phyloP scores from a whole-genome alignment of 176 grass and related monocot species.

The Oryza longistaminata region DNA sequence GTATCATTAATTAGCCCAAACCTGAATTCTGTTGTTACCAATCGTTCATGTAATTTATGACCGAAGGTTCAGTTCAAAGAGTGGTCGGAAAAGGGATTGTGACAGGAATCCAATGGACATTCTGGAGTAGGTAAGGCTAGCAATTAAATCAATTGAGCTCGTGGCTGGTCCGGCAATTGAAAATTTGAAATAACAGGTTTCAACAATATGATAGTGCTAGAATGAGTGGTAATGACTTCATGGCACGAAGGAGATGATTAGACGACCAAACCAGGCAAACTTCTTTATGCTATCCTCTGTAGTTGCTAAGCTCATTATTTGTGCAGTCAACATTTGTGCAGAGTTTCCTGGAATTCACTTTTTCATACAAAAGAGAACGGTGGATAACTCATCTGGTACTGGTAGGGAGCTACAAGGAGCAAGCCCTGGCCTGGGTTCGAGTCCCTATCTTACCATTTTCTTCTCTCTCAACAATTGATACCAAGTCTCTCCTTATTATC shows the following conservation, averaged over 20 bases:
- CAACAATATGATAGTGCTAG: neutral
- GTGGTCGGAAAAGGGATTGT: constrained; percentile 1
- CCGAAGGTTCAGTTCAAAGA: neutral
- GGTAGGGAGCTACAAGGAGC: no score
- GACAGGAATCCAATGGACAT: constrained; percentile 22
- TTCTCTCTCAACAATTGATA: no score
- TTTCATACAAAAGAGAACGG: neutral
- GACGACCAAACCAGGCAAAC: neutral
- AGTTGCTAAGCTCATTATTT: neutral
- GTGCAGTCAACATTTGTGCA: neutral
- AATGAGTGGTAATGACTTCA: constrained; percentile 41
- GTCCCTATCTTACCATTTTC: no score
- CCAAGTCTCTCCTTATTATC: no score
- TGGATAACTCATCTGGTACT: no score
- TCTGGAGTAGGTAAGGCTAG: constrained; percentile 4
- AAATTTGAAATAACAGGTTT: constrained; percentile 38
- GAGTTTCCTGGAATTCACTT: constrained; percentile 13
- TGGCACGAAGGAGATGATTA: constrained; percentile 17
- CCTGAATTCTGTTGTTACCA: constrained; percentile 13
- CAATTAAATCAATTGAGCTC: constrained; percentile 16
- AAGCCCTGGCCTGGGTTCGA: no score
- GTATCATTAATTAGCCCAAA: neutral
- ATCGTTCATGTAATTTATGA: constrained; percentile 16
- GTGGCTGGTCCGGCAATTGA: constrained; percentile 36
- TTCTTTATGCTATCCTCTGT: constrained; percentile 26